These are phyloP conservation scores for Ustanciosporium gigantosporum DNA, from an alignment of 1,284 basidiomycete genomes.

Conservation along the genomic window DNA sequence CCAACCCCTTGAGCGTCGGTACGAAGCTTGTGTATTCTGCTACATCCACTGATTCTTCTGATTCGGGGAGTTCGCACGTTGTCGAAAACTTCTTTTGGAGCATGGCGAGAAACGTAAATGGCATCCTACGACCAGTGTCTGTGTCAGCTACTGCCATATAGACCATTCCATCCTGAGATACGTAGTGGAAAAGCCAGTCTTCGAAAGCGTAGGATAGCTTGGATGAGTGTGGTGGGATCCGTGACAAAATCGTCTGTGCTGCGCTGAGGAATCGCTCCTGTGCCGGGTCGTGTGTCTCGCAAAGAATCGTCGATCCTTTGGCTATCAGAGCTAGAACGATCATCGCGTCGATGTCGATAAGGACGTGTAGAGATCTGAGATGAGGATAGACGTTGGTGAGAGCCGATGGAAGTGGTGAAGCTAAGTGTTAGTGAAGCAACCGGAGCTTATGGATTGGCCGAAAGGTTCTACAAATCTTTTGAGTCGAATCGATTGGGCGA, in stretches of 20 bases:
- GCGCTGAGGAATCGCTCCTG: conserved; percentile 64
- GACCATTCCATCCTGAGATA: conserved; percentile 67
- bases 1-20: conserved; percentile 55
- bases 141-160: conserved; percentile 90
- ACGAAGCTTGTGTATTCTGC: conserved; percentile 23
- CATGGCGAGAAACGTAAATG: conserved; percentile 88
- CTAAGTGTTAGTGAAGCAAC: no score
- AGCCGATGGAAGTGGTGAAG: no score
- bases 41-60: no score
- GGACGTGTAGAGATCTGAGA: no score
- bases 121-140: conserved; percentile 74
- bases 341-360: no score
- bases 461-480: no score
- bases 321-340: conserved; percentile 58
- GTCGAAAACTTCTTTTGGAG: conserved; percentile 78
- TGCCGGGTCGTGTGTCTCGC: conserved; percentile 46
- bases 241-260: conserved; percentile 85
- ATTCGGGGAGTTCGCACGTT: no score
- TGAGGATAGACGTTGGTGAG: no score
- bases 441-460: no score
- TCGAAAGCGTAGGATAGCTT: conserved; percentile 76
- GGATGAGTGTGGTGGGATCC: conserved; percentile 90
- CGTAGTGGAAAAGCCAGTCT: conserved; percentile 93
- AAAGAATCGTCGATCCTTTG: conserved; percentile 36
- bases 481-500: no score